These are phyloP conservation scores for Linnemannia exigua DNA, from an alignment of 192 early-diverging fungal species.

Conservation along the genomic window DNA sequence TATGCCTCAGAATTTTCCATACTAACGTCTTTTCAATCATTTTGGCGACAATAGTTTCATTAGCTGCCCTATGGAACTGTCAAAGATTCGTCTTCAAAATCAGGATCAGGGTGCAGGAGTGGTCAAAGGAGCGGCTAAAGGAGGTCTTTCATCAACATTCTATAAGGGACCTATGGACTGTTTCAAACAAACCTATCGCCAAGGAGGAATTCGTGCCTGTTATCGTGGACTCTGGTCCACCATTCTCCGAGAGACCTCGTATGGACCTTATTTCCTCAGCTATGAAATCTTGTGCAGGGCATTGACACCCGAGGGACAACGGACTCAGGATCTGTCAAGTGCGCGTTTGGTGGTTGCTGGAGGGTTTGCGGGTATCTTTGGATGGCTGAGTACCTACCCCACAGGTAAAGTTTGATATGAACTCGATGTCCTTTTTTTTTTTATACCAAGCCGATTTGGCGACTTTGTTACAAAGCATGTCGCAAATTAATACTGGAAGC, in stretches of 20 bases:
- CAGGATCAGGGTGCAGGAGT: constrained; percentile 45
- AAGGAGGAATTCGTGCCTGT: constrained; percentile 66
- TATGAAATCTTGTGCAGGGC: constrained; percentile 64
- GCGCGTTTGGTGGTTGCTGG: constrained; percentile 65
- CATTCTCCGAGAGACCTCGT: constrained; percentile 64
- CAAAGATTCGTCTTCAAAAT: constrained; percentile 69
- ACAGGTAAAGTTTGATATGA: constrained; percentile 55
- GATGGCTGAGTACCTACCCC: constrained; percentile 70
- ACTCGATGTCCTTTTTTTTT: neutral
- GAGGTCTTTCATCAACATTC: constrained; percentile 14
- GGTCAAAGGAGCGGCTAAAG: neutral
- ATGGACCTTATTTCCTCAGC: constrained; percentile 70
- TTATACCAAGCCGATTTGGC: too few relatives aligned
- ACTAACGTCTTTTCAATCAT: too few relatives aligned
- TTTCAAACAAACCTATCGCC: constrained; percentile 57
- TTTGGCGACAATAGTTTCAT: constrained; percentile 59
- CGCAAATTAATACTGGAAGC: neutral
- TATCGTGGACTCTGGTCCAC: constrained; percentile 66
- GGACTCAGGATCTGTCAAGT: constrained; percentile 58
- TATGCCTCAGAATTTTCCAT: too few relatives aligned
- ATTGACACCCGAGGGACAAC: constrained; percentile 49
- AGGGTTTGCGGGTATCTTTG: constrained; percentile 68
- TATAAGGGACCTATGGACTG: constrained; percentile 69
- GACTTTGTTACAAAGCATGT: too few relatives aligned
- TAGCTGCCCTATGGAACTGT: constrained; percentile 72